Base-by-base conservation (phyloP, 108 stramenopile genomes). In the Poteriospumella lacustris region DNA sequence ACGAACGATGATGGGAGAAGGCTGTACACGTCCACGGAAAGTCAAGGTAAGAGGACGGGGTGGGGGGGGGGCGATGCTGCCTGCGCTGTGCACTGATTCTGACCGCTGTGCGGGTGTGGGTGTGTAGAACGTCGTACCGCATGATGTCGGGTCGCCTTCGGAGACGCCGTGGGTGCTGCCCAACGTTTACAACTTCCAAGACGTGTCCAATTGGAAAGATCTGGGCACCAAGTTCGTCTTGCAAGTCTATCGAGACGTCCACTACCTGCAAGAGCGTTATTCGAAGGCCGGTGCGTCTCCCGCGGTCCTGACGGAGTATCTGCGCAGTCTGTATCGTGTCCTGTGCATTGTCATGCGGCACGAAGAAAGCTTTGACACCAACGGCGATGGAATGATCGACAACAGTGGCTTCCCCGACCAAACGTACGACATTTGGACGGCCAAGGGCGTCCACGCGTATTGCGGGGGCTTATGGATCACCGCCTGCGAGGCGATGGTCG, bases 341-440 rank as follows among this genome's bases (percentile, higher is more conserved):
- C 2, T 43, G 41, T 2, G 36, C 59, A 5, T 12, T 33, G 68
- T 76, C 12, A 80, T 80, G 79, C 39, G 52, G 26, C 62, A 59
- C 3, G n/a, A 40, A 12, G 34, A 0, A 62, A 36, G 29, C 24
- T 84, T 44, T 38, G 83, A 80, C 29, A 40, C n/a, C 12, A 58
- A 80, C 28, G 76, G 44, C 3, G 79, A 68, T 62, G 83, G 83
- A 0, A 58, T 84, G 73, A 84, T 84, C 24, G 78, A 84, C 42
- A 84, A 84, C 40, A 44, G 72, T 29, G 77, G 80, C 44, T 84
- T 84, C 68, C 83, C 83, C 28, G 83, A 84, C 42, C 83, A 84
- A 36, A 84, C 83, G 19, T 84, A 80, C 47, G 83, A 84, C 47
- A 80, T 84, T 19, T 84, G 83, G 83, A 84, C 80, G 3, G 83